Conservation (phyloP, 2,329 filamentous ascomycete genomes). For the Hirsutella minnesotensis region DNA sequence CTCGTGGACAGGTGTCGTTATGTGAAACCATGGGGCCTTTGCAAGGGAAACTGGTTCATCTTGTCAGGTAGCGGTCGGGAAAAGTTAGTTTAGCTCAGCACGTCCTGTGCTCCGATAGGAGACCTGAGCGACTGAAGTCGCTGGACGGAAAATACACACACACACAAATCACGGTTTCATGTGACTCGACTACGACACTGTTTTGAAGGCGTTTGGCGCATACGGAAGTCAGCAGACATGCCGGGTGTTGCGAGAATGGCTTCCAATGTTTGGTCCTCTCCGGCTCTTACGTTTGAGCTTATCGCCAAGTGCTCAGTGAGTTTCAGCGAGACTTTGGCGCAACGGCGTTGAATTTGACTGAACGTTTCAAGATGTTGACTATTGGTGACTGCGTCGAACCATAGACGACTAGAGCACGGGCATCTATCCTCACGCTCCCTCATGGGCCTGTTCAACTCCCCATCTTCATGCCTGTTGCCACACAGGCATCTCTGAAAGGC, state of each 20-base stretch:
- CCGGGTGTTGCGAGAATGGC: constrained; percentile 32
- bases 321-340: background rate
- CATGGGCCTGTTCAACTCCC: constrained; percentile 86
- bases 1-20: no score
- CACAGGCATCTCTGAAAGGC: constrained; percentile 90
- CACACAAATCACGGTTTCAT: no score
- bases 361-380: no score
- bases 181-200: no score
- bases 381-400: background rate
- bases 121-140: no score
- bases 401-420: constrained; percentile 88
- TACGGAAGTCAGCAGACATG: constrained; percentile 11
- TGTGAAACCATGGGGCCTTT: no score
- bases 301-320: constrained; percentile 70
- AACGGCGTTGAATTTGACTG: background rate
- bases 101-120: no score
- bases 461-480: constrained; percentile 97
- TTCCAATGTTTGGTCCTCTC: constrained; percentile 38
- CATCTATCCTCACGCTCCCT: constrained; percentile 74
- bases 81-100: no score
- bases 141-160: no score
- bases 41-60: no score
- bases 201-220: no score
- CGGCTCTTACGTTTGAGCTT: constrained; percentile 69
- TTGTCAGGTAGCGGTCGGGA: no score